Conservation (phyloP, 352 stramenopile genomes). For the Phytophthora crassamura region DNA sequence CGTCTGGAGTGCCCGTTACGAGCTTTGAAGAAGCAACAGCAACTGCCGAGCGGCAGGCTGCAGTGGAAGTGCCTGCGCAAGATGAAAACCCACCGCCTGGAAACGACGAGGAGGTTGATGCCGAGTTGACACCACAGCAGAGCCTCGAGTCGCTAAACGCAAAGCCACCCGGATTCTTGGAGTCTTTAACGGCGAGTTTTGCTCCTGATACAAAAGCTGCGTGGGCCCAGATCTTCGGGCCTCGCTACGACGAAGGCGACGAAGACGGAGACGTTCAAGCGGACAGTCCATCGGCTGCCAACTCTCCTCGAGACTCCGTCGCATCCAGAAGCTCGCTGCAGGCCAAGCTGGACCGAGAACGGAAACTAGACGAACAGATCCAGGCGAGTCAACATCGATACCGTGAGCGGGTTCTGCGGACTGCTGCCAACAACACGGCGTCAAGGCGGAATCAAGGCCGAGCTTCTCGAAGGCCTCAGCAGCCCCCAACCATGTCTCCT, state of each 20-base stretch:
- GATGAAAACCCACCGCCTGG: neutral
- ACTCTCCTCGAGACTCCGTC: conserved; percentile 2
- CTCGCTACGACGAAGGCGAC: conserved; percentile 55
- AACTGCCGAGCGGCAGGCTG: neutral
- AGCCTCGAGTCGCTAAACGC: conserved; percentile 1
- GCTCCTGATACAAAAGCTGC: conserved; percentile 44
- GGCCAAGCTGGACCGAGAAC: conserved; percentile 47
- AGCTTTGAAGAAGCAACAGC: neutral
- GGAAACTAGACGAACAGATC: conserved; percentile 56
- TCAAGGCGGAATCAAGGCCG: neutral
- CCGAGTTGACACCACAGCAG: neutral
- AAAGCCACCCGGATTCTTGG: conserved; percentile 30
- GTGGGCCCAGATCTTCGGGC: conserved; percentile 66
- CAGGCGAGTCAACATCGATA: conserved; percentile 42
- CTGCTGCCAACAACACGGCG: conserved; percentile 9
- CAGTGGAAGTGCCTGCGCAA: neutral
- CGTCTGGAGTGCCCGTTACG: neutral
- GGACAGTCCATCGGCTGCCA: conserved; percentile 8
- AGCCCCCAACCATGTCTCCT: conserved; percentile 21
- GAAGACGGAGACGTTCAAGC: neutral
- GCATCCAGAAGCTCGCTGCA: conserved; percentile 37
- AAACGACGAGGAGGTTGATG: conserved; percentile 1
- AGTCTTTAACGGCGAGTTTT: conserved; percentile 45
- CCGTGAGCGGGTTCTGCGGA: conserved; percentile 26
- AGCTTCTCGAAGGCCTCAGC: conserved; percentile 1